These are phyloP conservation scores for Linum lewisii DNA, from an alignment of 345 rosid species.

Conservation along the genomic window DNA sequence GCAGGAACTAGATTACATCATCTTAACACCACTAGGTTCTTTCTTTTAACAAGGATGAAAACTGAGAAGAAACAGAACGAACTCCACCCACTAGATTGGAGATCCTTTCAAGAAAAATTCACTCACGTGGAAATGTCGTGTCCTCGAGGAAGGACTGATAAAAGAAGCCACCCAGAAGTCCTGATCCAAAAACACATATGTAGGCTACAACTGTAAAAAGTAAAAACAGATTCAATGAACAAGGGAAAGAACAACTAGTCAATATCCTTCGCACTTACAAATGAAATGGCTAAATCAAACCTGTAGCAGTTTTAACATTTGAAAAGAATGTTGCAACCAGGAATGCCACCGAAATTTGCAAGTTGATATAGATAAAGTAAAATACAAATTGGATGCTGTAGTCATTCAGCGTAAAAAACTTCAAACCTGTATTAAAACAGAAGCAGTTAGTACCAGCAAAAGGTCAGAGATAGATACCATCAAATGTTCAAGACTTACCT, in stretches of 20 bases:
- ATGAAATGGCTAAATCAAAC: slow-evolving; percentile 26
- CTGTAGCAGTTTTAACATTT: slow-evolving; percentile 78
- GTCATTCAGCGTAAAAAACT: slow-evolving; percentile 63
- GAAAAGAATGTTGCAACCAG: slow-evolving; percentile 58
- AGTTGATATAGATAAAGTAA: slow-evolving; percentile 61
- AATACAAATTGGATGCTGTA: slow-evolving; percentile 61
- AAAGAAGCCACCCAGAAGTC: slow-evolving; percentile 70
- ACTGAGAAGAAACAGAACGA: not conserved
- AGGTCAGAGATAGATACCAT: slow-evolving; percentile 3
- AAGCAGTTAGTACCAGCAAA: slow-evolving; percentile 15
- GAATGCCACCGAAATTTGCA: slow-evolving; percentile 77
- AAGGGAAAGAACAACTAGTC: slow-evolving; percentile 8
- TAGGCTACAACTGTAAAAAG: slow-evolving; percentile 51
- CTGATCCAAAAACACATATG: slow-evolving; percentile 66
- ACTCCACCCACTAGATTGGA: not conserved
- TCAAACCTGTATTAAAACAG: slow-evolving; percentile 49
- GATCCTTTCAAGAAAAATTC: slow-evolving; percentile 1
- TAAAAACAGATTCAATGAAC: slow-evolving; percentile 13
- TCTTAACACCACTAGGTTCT: not conserved
- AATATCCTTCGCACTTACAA: not conserved
- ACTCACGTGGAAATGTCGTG: slow-evolving; percentile 70
- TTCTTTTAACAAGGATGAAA: not conserved
- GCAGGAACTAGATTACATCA: not conserved
- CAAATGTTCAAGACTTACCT: slow-evolving; percentile 30
- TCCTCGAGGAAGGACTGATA: slow-evolving; percentile 57